Evolutionary conservation across 768 basidiomycete species (phyloP).

Genomic region (Lyophyllum atratum): DNA sequence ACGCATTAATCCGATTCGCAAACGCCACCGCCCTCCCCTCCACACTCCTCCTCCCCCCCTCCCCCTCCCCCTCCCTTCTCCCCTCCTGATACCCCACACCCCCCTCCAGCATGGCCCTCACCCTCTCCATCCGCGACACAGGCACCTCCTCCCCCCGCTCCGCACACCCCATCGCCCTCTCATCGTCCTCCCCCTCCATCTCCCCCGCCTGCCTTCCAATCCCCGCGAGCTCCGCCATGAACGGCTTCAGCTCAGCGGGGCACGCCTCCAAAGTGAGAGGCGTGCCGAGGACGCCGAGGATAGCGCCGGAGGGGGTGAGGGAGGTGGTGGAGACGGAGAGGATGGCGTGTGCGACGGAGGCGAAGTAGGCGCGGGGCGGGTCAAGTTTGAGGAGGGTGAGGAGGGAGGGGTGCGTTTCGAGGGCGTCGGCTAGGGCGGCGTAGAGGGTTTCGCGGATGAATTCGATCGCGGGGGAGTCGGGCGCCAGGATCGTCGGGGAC

Average conservation of each 20-base stretch:
- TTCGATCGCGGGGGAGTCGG: constrained; percentile 64
- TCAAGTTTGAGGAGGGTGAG: background rate
- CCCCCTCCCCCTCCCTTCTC: constrained; percentile 24
- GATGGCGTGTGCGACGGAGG: background rate
- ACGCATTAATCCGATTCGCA: constrained; percentile 74
- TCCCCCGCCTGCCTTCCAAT: constrained; percentile 53
- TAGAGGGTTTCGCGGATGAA: constrained; percentile 88
- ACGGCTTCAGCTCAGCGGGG: constrained; percentile 61
- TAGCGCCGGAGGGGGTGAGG: background rate
- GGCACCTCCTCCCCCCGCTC: constrained; percentile 36
- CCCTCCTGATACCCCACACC: constrained; percentile 53
- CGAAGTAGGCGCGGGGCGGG: background rate
- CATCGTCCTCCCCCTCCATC: constrained; percentile 57
- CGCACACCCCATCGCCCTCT: constrained; percentile 45
- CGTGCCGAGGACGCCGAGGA: constrained; percentile 53
- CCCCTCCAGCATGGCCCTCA: constrained; percentile 55
- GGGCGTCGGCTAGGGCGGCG: constrained; percentile 66
- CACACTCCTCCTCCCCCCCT: constrained; percentile 53
- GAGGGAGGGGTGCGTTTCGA: background rate
- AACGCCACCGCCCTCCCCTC: constrained; percentile 71
- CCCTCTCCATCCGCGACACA: constrained; percentile 55
- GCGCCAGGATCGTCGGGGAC: constrained; percentile 42
- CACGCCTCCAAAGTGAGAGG: constrained; percentile 60
- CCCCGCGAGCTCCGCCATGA: constrained; percentile 64
- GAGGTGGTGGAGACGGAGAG: background rate